Evolutionary conservation across 129 eudicot species (phyloP), one percentile per base, ranked within the genome.

Genomic region (Chrysanthemum seticuspe): DNA sequence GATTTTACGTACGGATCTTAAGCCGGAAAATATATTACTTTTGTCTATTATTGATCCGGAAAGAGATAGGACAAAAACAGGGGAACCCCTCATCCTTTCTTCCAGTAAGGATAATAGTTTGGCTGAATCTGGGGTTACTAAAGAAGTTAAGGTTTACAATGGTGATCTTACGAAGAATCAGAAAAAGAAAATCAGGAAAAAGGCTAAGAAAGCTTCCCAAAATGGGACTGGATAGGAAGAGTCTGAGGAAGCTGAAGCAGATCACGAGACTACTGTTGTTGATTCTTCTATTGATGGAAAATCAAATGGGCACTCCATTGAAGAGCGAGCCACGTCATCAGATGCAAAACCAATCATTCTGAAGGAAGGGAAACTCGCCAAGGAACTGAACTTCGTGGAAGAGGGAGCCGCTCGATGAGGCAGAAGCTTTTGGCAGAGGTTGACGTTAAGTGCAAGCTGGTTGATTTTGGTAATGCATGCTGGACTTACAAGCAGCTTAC

Each of bases 401-500:
- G 97, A 79, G n/a, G 92, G 14, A 84, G 92, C 61, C 79, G 79
- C 11, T 78, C 97, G 2, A 74, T 81, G 55, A 80, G 93, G 71
- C 74, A 88, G 72, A 83, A 79, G 74, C 80, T 87, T 6, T 78
- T 88, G 75, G 86, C 84, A n/a, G 88, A 83, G 48, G 83, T 86
- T 74, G 97, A 87, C 52, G 83, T 85, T 19, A 86, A 83, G 63
- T 94, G 97, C 82, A 90, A 94, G 79, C 69, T 94, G 71, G 97
- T 94, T 57, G 97, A 94, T 76, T 90, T 94, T 79, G 98, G 98
- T 19, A 94, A 90, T 74, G 95, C 98, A 8, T 94, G 97, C 74
- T 94, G 97, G 98, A 88, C 97, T 4, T 86, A 90, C 73, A 90
- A 90, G 64, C 97, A 90, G n/a, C 65, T 90, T 94, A 90, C 98